A percentile compares a stretch with the other conserved stretches of the same genome.
phyloP scores from a whole-genome alignment of 352 stramenopile species.

The Phytophthora pinifolia region DNA sequence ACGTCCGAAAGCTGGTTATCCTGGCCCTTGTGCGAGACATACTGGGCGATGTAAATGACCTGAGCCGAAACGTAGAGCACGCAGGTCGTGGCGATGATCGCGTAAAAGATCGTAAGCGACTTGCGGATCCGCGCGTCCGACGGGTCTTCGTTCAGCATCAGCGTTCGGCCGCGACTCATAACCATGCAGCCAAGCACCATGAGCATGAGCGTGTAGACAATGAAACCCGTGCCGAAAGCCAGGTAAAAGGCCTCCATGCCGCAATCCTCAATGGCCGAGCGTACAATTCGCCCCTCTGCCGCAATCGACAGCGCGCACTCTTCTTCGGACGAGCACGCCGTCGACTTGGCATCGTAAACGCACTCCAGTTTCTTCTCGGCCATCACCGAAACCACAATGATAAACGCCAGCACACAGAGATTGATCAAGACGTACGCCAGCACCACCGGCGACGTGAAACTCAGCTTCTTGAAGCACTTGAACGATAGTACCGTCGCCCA shows the following conservation, averaged over 20 bases:
- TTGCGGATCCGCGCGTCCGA: conserved; percentile 80
- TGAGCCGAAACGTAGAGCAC: conserved; percentile 87
- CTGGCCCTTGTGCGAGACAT: conserved; percentile 57
- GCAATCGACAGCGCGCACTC: conserved; percentile 61
- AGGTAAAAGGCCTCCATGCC: conserved; percentile 84
- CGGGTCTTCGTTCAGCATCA: conserved; percentile 88
- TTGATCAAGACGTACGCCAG: conserved; percentile 71
- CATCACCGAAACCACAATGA: conserved; percentile 58
- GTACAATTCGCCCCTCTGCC: conserved; percentile 66
- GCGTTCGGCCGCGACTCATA: conserved; percentile 77
- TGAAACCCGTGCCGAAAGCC: conserved; percentile 71
- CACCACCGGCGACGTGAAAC: conserved; percentile 75
- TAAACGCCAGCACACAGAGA: conserved; percentile 59
- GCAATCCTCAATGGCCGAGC: conserved; percentile 67
- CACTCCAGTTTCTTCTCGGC: conserved; percentile 64
- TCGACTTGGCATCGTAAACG: conserved; percentile 66
- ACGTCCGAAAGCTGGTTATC: conserved; percentile 73
- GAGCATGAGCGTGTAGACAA: conserved; percentile 83
- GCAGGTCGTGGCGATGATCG: conserved; percentile 85
- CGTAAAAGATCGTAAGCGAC: conserved; percentile 88
- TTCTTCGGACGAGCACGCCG: conserved; percentile 51
- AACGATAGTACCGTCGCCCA: conserved; percentile 84
- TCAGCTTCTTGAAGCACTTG: conserved; percentile 89
- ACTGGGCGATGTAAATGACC: conserved; percentile 89
- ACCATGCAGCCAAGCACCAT: conserved; percentile 88